Evolutionary conservation across 306 rosid species (phyloP).

Genomic region (Leucaena leucocephala): DNA sequence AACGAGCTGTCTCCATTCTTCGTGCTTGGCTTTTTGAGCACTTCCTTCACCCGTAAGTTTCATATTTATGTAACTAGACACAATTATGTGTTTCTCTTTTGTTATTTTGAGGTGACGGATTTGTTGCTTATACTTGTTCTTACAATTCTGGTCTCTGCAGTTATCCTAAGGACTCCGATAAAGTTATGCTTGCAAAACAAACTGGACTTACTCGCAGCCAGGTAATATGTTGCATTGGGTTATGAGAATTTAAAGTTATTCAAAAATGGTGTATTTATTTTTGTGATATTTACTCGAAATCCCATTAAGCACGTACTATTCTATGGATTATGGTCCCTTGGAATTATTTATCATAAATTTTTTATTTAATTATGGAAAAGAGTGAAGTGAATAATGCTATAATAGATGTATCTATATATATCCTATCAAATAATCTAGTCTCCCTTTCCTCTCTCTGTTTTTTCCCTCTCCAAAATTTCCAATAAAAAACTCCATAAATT

Average conservation of each 20-base stretch:
- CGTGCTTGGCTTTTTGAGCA: conserved; percentile 94
- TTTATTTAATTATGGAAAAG: not conserved
- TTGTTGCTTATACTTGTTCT: not conserved
- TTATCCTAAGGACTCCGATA: conserved; percentile 81
- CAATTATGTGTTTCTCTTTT: not conserved
- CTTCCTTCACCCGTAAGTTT: conserved; percentile 83
- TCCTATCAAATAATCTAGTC: not conserved
- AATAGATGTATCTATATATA: not conserved
- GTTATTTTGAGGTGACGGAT: not conserved
- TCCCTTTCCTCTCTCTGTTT: not conserved
- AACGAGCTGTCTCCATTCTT: conserved; percentile 82
- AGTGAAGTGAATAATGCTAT: not conserved
- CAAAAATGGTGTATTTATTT: not conserved
- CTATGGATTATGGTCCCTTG: not conserved
- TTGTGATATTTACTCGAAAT: not conserved
- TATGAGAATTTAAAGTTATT: not conserved
- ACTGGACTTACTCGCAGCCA: conserved; percentile 89
- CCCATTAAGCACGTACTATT: not conserved
- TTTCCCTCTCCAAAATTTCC: not conserved
- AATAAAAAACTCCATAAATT: not conserved
- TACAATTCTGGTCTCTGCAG: conserved; percentile 43
- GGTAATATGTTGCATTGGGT: conserved; percentile 43
- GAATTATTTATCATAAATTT: not conserved
- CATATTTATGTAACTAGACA: not conserved
- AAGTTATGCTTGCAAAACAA: conserved; percentile 83